Evolutionary conservation across 2,329 filamentous ascomycete genomes (phyloP), one percentile per base, ranked within the genome.

Genomic region (Dryadomyces quercus-mongolicae): DNA sequence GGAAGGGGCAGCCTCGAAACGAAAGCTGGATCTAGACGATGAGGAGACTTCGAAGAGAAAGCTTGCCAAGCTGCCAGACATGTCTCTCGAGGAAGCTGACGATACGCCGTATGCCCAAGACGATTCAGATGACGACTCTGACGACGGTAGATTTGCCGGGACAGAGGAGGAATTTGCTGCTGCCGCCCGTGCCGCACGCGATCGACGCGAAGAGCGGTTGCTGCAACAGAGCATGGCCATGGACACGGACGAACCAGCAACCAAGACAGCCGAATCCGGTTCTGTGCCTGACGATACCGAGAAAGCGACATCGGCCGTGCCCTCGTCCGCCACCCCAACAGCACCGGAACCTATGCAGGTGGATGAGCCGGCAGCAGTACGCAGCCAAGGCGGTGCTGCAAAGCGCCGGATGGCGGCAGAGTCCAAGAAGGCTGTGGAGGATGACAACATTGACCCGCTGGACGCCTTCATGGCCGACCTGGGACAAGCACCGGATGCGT

Each of bases 391-490:
- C 21, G 38, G 25, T 36, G 21, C 18, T 20, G n/a, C 25, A n/a
- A 5, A 40, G 22, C 5, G 9, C 40, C n/a, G 10, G 25, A 9
- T 12, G n/a, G 18, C 18, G 12, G 4, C 5, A 18, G n/a, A 34
- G 3, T 10, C 4, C 2, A 31, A 53, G 16, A 18, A 13, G 20
- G 20, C 16, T 15, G 36, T 18, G 12, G 76, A 16, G 5, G 76
- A 89, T 54, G 88, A 90, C 48, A 81, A 88, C 36, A 71, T 93
- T 40, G 93, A 98, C 66, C 89, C 93, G 8, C 74, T 98, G 42
- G 93, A 98, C 71, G 92, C 90, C n/a, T 98, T 94, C 72, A 98
- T 98, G 93, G 85, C 83, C 52, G 81, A 78, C 57, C 74, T 82
- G 16, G 74, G 77, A 54, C 16, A 52, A 6, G 68, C 77, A 43